phyloP scores from a whole-genome alignment of 352 stramenopile genomes.

The Thraustotheca clavata region DNA sequence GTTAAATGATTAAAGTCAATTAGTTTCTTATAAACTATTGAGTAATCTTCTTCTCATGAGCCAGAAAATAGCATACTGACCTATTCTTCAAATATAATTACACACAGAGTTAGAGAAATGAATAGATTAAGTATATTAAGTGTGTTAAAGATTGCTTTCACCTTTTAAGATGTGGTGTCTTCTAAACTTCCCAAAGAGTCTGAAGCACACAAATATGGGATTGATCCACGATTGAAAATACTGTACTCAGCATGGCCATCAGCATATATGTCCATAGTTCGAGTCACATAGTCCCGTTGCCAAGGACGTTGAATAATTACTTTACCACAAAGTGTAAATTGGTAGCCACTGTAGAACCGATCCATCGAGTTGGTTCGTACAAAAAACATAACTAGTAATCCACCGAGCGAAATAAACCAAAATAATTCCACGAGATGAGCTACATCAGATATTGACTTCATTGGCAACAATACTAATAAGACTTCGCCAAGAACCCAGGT shows the following conservation, averaged over 20 bases:
- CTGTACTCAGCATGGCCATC: background rate
- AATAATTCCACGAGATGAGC: background rate
- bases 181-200: background rate
- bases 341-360: slow-evolving; percentile 21
- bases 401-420: background rate
- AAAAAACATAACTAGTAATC: slow-evolving; percentile 5
- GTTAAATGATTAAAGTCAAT: too few relatives aligned
- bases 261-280: background rate
- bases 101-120: too few relatives aligned
- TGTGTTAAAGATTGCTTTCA: too few relatives aligned
- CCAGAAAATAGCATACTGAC: too few relatives aligned
- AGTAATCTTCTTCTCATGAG: too few relatives aligned
- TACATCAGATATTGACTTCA: background rate
- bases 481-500: slow-evolving; percentile 19
- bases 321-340: slow-evolving; percentile 3
- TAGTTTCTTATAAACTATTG: too few relatives aligned
- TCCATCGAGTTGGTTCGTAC: slow-evolving; percentile 11
- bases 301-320: background rate
- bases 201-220: background rate
- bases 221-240: background rate
- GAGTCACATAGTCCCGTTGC: background rate
- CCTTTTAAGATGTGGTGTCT: too few relatives aligned
- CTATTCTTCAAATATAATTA: too few relatives aligned
- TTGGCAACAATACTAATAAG: background rate
- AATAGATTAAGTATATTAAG: too few relatives aligned